These are phyloP conservation scores for Xerocomus nothofagi DNA, from an alignment of 1,284 basidiomycete genomes.

Conservation along the genomic window DNA sequence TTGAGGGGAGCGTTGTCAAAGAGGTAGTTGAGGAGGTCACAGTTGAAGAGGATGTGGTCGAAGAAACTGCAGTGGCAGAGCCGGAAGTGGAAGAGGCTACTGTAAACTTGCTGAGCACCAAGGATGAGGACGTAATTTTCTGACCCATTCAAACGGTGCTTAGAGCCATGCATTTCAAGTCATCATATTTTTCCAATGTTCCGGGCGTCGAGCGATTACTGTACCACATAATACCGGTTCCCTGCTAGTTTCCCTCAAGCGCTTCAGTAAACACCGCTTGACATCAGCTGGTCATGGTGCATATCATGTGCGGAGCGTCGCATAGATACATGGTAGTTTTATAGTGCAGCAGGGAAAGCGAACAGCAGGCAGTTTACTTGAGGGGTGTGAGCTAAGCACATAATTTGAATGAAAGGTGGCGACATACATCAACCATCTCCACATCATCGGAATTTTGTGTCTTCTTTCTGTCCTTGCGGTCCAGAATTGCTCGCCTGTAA, in stretches of 20 bases:
- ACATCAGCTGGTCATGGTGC: constrained; percentile 40
- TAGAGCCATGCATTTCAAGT: constrained; percentile 15
- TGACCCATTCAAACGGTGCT: constrained; percentile 33
- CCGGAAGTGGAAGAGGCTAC: constrained; percentile 32
- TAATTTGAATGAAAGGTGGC: constrained; percentile 16
- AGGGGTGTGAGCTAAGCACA: constrained; percentile 6
- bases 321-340: constrained; percentile 59
- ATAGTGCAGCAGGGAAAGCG: constrained; percentile 35
- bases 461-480: constrained; percentile 79
- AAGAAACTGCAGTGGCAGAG: constrained; percentile 10
- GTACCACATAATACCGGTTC: constrained; percentile 12
- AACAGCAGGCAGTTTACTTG: constrained; percentile 25
- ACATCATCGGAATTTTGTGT: constrained; percentile 53
- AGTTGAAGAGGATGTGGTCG: constrained; percentile 10
- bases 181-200: constrained; percentile 8
- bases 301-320: constrained; percentile 49
- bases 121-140: constrained; percentile 93
- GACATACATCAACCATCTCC: constrained; percentile 75
- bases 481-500: constrained; percentile 72
- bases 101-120: constrained; percentile 74
- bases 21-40: constrained; percentile 23
- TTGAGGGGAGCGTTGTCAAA: constrained; percentile 8
- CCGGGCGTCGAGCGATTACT: constrained; percentile 5
- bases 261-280: background rate
- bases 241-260: constrained; percentile 5